Percentiles rank a stretch among this genome's conserved stretches.
These are phyloP conservation scores for Hypoxylon sp. DNA, from an alignment of 2,329 filamentous ascomycete genomes.

Conservation along the genomic window DNA sequence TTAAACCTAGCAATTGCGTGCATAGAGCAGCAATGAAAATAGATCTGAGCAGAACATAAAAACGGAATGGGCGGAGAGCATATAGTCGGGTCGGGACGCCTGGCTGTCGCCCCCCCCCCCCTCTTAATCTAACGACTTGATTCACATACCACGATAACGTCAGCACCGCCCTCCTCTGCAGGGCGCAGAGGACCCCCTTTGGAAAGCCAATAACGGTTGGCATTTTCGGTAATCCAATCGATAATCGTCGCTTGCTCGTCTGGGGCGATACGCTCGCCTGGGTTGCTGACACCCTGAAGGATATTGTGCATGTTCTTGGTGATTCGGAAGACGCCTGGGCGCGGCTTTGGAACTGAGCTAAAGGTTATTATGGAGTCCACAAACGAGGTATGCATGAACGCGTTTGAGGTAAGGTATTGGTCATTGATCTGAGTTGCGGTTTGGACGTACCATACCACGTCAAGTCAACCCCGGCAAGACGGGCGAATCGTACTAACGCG, in stretches of 20 bases:
- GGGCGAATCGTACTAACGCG: constrained; percentile 79
- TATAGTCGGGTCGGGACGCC: not conserved
- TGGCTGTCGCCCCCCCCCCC: not conserved
- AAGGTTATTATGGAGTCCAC: constrained; percentile 29
- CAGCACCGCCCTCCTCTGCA: constrained; percentile 78
- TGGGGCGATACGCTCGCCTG: constrained; percentile 73
- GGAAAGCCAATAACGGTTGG: constrained; percentile 80
- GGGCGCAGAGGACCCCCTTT: constrained; percentile 76
- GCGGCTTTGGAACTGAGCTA: constrained; percentile 78
- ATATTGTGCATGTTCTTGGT: constrained; percentile 94
- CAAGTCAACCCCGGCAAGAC: constrained; percentile 76
- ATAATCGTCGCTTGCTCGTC: constrained; percentile 75
- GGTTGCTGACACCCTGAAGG: constrained; percentile 80
- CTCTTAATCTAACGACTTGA: not conserved
- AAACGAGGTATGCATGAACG: not conserved
- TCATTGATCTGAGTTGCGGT: not conserved
- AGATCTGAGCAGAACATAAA: not conserved
- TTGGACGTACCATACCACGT: constrained; percentile 75
- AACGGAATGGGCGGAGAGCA: not conserved
- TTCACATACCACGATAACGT: constrained; percentile 75
- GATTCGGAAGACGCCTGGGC: constrained; percentile 83
- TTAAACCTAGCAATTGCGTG: not conserved
- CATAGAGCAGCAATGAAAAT: not conserved
- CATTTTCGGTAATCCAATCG: constrained; percentile 81
- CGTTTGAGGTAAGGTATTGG: not conserved